Percentiles rank a stretch among this genome's conserved stretches.
phyloP scores from a whole-genome alignment of 768 basidiomycete genomes.

The Lactarius pseudohatsudake region DNA sequence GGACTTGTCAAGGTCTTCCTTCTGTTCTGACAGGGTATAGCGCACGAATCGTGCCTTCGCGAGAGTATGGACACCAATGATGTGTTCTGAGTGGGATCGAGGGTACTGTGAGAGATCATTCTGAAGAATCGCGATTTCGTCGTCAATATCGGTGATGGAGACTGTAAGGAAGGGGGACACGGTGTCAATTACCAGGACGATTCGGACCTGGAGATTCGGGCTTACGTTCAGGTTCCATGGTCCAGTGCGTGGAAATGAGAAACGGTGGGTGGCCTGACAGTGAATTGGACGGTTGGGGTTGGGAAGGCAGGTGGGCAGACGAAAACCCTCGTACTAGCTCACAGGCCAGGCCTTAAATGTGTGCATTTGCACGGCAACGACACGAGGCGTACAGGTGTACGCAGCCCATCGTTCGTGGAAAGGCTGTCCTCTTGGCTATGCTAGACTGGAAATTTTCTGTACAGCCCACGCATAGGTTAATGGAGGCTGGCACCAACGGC shows the following conservation, averaged over 20 bases:
- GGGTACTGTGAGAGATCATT: background rate
- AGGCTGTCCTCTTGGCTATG: too few relatives aligned
- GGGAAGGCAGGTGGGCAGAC: background rate
- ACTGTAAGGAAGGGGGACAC: background rate
- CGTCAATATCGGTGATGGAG: background rate
- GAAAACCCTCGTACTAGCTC: background rate
- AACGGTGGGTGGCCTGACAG: background rate
- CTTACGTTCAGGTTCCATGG: background rate
- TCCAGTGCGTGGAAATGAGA: background rate
- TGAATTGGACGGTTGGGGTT: background rate
- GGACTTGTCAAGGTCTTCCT: background rate
- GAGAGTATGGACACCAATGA: background rate
- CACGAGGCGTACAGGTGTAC: too few relatives aligned
- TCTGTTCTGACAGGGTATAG: background rate
- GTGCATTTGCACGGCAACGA: too few relatives aligned
- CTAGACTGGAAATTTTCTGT: too few relatives aligned
- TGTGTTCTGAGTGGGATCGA: background rate
- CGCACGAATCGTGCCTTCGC: accelerated
- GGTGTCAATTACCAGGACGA: background rate
- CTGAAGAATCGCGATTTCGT: accelerated
- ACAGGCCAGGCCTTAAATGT: too few relatives aligned
- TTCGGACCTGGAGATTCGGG: background rate
- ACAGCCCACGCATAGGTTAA: too few relatives aligned
- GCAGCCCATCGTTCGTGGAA: too few relatives aligned
- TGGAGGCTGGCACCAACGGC: too few relatives aligned